Conservation (phyloP, 306 rosid species). For the Quillaja saponaria region DNA sequence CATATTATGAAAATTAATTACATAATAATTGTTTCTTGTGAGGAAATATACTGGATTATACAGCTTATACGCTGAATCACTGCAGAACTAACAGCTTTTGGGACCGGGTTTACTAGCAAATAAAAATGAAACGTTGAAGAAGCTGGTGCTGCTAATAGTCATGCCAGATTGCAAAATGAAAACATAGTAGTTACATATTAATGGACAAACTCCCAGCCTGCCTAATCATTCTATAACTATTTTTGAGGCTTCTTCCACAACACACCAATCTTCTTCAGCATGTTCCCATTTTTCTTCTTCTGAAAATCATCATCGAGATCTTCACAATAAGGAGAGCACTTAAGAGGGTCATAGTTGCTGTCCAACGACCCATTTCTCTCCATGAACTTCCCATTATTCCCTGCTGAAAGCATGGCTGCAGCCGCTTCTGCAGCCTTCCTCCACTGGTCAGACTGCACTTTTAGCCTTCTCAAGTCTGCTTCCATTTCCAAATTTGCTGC, state of each 20-base stretch:
- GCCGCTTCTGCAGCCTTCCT: conserved; percentile 99
- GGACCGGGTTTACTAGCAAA: background rate
- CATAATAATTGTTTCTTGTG: background rate
- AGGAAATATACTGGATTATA: too few species aligned
- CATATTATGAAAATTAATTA: too few species aligned
- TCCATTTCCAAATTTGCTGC: conserved; percentile 72
- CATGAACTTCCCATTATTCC: conserved; percentile 72
- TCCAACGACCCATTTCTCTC: conserved; percentile 78
- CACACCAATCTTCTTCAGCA: conserved; percentile 95
- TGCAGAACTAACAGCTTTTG: conserved; percentile 33
- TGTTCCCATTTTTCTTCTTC: conserved; percentile 89
- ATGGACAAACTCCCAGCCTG: background rate
- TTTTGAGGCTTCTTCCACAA: conserved; percentile 97
- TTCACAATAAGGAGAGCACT: conserved; percentile 59
- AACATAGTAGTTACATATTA: conserved; percentile 13
- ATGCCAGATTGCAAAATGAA: conserved; percentile 18
- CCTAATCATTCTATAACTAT: conserved; percentile 33
- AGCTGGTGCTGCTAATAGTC: background rate
- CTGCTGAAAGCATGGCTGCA: conserved; percentile 84
- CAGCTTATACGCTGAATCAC: too few species aligned
- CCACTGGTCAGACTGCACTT: conserved; percentile 95
- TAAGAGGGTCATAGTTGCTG: conserved; percentile 51
- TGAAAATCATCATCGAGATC: conserved; percentile 73
- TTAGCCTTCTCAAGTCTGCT: conserved; percentile 73
- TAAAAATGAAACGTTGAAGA: too few species aligned